A percentile compares a stretch with the other conserved stretches of the same genome.
Conservation (phyloP, 1,284 basidiomycete genomes). For the Waitea zeae region DNA sequence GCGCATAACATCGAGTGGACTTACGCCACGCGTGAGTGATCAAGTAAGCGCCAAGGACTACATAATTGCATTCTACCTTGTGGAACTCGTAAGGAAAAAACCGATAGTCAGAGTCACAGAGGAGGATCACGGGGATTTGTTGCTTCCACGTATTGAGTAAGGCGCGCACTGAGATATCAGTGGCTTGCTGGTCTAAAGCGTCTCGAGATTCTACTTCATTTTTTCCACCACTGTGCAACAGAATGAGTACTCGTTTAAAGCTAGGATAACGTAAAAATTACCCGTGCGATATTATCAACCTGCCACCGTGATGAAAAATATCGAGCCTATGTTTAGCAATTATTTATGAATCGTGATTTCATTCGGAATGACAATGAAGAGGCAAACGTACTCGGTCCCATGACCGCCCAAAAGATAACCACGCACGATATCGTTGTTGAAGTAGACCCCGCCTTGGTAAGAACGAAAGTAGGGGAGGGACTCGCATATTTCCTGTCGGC, state of each 20-base stretch:
- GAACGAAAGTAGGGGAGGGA: conserved; percentile 54
- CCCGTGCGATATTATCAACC: conserved; percentile 67
- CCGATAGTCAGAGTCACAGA: conserved; percentile 55
- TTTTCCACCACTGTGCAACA: conserved; percentile 29
- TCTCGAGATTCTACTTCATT: conserved; percentile 31
- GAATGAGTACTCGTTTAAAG: too few relatives aligned
- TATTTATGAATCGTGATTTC: conserved; percentile 2
- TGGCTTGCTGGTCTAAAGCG: conserved; percentile 42
- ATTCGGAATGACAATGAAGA: too few relatives aligned
- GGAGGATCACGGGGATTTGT: conserved; percentile 38
- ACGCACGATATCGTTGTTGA: conserved; percentile 35
- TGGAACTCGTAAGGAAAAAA: conserved; percentile 52
- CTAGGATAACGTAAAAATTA: conserved; percentile 15
- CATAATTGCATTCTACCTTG: conserved; percentile 34
- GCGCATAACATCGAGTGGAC: too few relatives aligned
- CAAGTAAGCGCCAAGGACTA: conserved; percentile 56
- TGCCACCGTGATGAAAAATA: conserved; percentile 39
- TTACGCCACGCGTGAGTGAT: conserved; percentile 59
- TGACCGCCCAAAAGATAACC: conserved; percentile 61
- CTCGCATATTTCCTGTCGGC: conserved; percentile 68
- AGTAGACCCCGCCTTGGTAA: conserved; percentile 67
- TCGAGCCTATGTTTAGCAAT: conserved; percentile 34
- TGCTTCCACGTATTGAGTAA: conserved; percentile 35
- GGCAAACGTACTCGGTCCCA: conserved; percentile 41
- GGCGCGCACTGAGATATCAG: conserved; percentile 53